Conservation (phyloP, 257 asterid species). For the Plectranthus barbatus region DNA sequence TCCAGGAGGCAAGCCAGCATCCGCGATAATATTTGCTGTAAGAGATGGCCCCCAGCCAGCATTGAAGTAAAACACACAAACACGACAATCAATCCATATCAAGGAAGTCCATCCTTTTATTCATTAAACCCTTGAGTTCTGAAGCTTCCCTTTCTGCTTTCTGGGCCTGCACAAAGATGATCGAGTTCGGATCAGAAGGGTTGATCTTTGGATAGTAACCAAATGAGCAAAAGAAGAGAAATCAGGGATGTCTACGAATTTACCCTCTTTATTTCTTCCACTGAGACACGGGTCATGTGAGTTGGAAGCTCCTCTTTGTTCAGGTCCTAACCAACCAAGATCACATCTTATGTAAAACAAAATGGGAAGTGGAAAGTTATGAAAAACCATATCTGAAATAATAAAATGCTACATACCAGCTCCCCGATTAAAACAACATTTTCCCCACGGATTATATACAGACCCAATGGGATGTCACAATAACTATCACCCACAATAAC, state of each 20-base stretch:
- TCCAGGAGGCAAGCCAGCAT: too few species aligned
- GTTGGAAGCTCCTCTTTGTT: conserved; percentile 90
- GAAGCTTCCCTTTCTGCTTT: conserved; percentile 77
- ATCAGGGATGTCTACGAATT: too few species aligned
- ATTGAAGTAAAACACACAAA: too few species aligned
- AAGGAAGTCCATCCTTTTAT: conserved; percentile 92
- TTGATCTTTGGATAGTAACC: too few species aligned
- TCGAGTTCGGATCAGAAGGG: too few species aligned
- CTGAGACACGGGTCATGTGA: conserved; percentile 76
- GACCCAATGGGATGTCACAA: conserved; percentile 89
- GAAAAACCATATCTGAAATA: neutral
- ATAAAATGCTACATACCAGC: conserved; percentile 42
- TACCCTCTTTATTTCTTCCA: conserved; percentile 70
- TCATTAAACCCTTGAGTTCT: conserved; percentile 80
- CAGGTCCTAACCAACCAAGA: conserved; percentile 45
- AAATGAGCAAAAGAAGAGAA: neutral
- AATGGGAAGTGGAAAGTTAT: too few species aligned
- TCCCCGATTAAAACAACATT: conserved; percentile 95
- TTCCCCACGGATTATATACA: conserved; percentile 92
- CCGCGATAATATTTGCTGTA: conserved; percentile 29
- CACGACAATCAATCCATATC: conserved; percentile 58
- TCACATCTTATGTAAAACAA: neutral
- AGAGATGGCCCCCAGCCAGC: too few species aligned
- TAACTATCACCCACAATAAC: conserved; percentile 81
- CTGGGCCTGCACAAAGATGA: conserved; percentile 73